Evolutionary conservation across 78 protist genomes (phyloP).

Genomic region (Tieghemostelium lacteum): DNA sequence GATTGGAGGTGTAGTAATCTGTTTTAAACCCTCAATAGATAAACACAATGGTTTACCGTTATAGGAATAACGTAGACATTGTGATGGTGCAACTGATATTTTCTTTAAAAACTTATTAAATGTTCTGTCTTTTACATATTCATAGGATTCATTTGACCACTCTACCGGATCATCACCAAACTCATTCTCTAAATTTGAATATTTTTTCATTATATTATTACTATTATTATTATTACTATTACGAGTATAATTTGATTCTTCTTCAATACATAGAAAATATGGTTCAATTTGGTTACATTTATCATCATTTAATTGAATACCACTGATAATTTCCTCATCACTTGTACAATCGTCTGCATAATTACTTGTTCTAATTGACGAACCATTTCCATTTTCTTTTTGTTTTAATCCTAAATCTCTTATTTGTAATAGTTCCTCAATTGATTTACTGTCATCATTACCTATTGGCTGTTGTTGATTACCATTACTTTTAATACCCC

Average conservation of each 20-base stretch:
- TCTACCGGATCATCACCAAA: conserved; percentile 11
- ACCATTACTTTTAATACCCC: conserved; percentile 13
- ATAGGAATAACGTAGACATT: conserved; percentile 42
- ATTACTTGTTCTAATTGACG: conserved; percentile 1
- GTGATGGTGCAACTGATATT: conserved; percentile 22
- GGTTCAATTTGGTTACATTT: conserved; percentile 38
- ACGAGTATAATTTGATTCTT: conserved; percentile 18
- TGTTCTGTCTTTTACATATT: conserved; percentile 64
- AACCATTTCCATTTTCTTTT: conserved; percentile 17
- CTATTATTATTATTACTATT: not conserved
- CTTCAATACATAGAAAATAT: conserved; percentile 35
- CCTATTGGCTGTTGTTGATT: not conserved
- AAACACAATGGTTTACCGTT: conserved; percentile 45
- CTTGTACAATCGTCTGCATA: not conserved
- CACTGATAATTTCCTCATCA: conserved; percentile 25
- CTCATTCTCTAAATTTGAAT: conserved; percentile 8
- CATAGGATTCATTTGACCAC: conserved; percentile 69
- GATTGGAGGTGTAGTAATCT: not conserved
- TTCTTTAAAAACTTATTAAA: conserved; percentile 55
- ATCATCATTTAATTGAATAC: conserved; percentile 28
- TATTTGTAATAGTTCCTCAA: conserved; percentile 32
- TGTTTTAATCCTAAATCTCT: conserved; percentile 27
- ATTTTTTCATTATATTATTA: conserved; percentile 4
- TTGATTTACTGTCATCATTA: conserved; percentile 6
- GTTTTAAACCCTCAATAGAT: conserved; percentile 29